Evolutionary conservation across 2,329 filamentous ascomycete genomes (phyloP).

Genomic region (Zasmidium citrigriseum): DNA sequence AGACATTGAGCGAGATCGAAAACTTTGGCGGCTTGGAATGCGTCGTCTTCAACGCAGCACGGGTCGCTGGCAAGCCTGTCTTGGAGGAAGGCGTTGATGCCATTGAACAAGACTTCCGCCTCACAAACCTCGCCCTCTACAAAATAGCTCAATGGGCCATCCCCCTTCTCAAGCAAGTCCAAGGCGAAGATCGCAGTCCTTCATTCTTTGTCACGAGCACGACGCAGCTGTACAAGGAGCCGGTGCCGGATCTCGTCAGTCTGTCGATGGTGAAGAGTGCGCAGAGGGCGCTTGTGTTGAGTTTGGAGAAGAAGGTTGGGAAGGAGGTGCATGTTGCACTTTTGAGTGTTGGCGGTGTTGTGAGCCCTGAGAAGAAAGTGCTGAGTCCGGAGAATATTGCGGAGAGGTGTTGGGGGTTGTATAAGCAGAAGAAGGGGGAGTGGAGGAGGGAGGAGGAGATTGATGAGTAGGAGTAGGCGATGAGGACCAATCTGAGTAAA

Average conservation of each 20-base stretch:
- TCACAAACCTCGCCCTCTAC: conserved; percentile 52
- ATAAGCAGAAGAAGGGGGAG: conserved; percentile 39
- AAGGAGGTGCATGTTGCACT: conserved; percentile 51
- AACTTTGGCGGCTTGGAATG: conserved; percentile 47
- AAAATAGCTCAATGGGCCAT: conserved; percentile 50
- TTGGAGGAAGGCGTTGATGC: conserved; percentile 46
- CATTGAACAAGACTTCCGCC: conserved; percentile 53
- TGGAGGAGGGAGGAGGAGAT: conserved; percentile 45
- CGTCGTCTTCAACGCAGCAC: conserved; percentile 56
- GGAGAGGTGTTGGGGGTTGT: conserved; percentile 46
- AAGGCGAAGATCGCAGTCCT: conserved; percentile 39
- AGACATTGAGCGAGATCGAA: conserved; percentile 46
- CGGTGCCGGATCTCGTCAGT: conserved; percentile 50
- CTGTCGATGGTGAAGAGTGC: conserved; percentile 55
- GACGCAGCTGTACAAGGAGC: conserved; percentile 47
- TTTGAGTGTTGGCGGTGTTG: conserved; percentile 48
- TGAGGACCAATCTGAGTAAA: neutral
- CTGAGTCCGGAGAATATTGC: conserved; percentile 52
- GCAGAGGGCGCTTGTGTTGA: conserved; percentile 53
- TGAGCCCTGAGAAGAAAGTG: conserved; percentile 42
- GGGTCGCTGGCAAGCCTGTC: conserved; percentile 46
- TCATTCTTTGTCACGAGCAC: conserved; percentile 54
- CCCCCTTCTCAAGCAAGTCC: conserved; percentile 42
- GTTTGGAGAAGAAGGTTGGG: conserved; percentile 43
- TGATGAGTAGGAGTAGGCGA: conserved; percentile 19